phyloP scores from a whole-genome alignment of 2,329 filamentous ascomycete species.

The Aspergillus calidoustus region DNA sequence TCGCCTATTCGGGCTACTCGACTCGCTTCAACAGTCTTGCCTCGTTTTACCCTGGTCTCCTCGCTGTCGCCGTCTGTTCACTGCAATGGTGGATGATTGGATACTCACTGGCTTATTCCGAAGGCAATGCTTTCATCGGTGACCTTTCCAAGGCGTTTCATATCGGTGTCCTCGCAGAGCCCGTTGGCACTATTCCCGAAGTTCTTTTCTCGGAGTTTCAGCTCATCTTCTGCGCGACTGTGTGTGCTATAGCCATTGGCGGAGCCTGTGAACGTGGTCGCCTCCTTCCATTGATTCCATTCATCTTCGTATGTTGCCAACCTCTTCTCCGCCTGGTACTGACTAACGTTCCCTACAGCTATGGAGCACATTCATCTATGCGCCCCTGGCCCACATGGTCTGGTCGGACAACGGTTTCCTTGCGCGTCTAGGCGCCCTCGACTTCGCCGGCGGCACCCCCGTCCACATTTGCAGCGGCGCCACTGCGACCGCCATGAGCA shows the following conservation, averaged over 20 bases:
- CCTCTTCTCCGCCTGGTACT: too few species aligned
- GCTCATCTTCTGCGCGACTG: constrained; percentile 55
- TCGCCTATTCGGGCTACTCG: constrained; percentile 56
- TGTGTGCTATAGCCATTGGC: constrained; percentile 57
- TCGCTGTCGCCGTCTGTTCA: constrained; percentile 54
- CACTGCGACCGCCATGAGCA: constrained; percentile 48
- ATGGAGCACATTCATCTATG: constrained; percentile 56
- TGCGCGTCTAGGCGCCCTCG: constrained; percentile 50
- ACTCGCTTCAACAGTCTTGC: constrained; percentile 54
- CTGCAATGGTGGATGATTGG: constrained; percentile 58
- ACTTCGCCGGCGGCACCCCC: constrained; percentile 82
- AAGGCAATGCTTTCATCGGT: constrained; percentile 52
- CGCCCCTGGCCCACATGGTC: constrained; percentile 55
- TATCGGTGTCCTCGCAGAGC: constrained; percentile 51
- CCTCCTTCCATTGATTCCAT: constrained; percentile 52
- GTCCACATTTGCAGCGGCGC: constrained; percentile 52
- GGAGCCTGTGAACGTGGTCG: constrained; percentile 55
- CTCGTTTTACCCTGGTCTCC: constrained; percentile 54
- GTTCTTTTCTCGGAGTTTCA: constrained; percentile 59
- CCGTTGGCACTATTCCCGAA: constrained; percentile 56
- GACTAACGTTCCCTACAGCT: constrained; percentile 35
- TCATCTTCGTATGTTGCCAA: constrained; percentile 45
- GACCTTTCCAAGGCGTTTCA: constrained; percentile 54
- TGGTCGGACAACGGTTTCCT: constrained; percentile 53
- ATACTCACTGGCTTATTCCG: constrained; percentile 55